Base-by-base conservation (phyloP, 208 protist species). In the Trypanosomatidae sp. region DNA sequence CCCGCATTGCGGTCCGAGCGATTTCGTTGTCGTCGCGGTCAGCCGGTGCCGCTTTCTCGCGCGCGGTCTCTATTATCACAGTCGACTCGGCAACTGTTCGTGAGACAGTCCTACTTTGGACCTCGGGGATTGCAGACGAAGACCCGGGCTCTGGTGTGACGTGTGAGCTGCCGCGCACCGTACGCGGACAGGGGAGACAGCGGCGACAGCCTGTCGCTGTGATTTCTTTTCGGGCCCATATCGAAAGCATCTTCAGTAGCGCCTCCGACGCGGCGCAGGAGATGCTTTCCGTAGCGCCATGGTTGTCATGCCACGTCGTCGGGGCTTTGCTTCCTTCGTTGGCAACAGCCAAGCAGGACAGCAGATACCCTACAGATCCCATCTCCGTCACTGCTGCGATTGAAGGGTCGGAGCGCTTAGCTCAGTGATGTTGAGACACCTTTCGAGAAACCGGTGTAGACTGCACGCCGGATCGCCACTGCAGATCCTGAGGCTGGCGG, bases 401-500 rank as follows among this genome's bases (percentile, higher is more conserved):
- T 2, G 43, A 5, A 8, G n/a, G 39, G 55, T 68, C n/a, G 3
- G 58, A 68, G 59, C 73, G 66, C 41, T 59, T 77, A 7, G 53
- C 46, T 5, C 65, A 49, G 43, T 77, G 73, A 47, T 72, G 72
- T 39, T 43, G 22, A 0, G 4, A 47, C 2, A 22, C 22, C 3
- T 43, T 71, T 28, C 22, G 36, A 25, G 47, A 56, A 33, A 2
- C 49, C 36, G 58, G 58, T 68, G 2, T 25, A 36, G 66, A 67
- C 46, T 67, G 66, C 59, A 30, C 66, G 9, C 66, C 73, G 36
- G 36, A 39, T 39, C 36, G 36, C 36, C 36, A 39, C 36, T 39
- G 36, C 1, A 39, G 36, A 39, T 39, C 36, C 78, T 91, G 41
- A 76, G 91, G 8, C 74, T 89, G 64, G 47, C 91, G 55, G 79